Base-by-base conservation (phyloP, 352 stramenopile species). In the Pseudoperonospora humuli region DNA sequence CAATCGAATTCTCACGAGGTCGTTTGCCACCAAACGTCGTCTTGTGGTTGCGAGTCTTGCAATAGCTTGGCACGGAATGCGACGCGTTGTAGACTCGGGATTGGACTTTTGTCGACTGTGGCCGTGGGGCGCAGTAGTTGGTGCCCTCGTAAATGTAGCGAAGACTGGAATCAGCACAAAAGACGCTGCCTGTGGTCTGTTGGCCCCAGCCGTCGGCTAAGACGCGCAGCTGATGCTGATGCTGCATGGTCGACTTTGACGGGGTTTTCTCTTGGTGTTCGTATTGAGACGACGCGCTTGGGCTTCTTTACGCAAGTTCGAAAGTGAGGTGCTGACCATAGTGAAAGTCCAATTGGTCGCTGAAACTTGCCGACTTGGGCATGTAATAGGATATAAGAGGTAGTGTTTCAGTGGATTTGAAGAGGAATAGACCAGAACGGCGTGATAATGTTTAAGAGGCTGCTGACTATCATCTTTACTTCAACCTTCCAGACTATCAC, bases 81-180 rank as follows among this genome's bases (percentile, higher is more conserved):
- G 6, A 39, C 19, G 45, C 50, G 32, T n/a, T 11, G 34, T 52
- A 52, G 2, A 54, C 20, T 11, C 38, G 39, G 3, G 21, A 7
- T 41, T 24, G 0, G 28, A 8, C 35, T 50, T 61, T 3, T 11
- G 11, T 15, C 23, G 31, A 36, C 10, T 0, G 28, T 3, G 8
- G 26, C 13, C 5, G 10, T 32, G 7, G 7, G 14, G 2, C 0
- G 40, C 19, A n/a, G 9, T 23, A 9, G n/a, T 25, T 40, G 27
- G 70, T 53, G 42, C 51, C 66, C 55, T 89, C 74, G 58, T 89
- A 89, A 44, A 89, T 81, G 51, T 75, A 86, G 13, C 75, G 76
- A 29, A 89, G 67, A 62, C 74, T 84, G 47, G 76, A 89, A 43
- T 89, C 76, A 39, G 74, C 76, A 57, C 76, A 89, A 61, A 89